These are phyloP conservation scores for Akanthomyces muscarius DNA, from an alignment of 2,329 filamentous ascomycete genomes.

Conservation along the genomic window DNA sequence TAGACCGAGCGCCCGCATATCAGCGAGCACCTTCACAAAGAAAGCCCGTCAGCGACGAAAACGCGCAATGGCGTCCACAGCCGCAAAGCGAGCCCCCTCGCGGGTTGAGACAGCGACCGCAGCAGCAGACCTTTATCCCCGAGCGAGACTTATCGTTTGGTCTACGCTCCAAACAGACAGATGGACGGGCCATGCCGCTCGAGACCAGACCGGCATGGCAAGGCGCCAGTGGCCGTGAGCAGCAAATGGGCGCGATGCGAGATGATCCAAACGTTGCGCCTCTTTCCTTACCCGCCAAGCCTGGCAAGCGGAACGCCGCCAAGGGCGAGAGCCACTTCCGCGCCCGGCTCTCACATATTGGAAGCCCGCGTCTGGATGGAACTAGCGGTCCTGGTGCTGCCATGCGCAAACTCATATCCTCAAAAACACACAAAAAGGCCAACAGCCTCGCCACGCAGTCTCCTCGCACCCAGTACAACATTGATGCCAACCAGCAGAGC, in stretches of 20 bases:
- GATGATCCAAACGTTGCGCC: slow-evolving; percentile 55
- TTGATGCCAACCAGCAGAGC: slow-evolving; percentile 20
- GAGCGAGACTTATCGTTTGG: slow-evolving; percentile 26
- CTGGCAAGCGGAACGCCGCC: slow-evolving; percentile 38
- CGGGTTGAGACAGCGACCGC: neutral
- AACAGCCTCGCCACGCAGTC: slow-evolving; percentile 1
- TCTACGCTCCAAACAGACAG: slow-evolving; percentile 31
- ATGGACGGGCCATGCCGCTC: slow-evolving; percentile 36
- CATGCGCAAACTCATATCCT: slow-evolving; percentile 35
- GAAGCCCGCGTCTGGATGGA: slow-evolving; percentile 10
- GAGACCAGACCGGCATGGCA: slow-evolving; percentile 61
- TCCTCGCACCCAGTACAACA: slow-evolving; percentile 23
- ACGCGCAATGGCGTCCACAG: neutral
- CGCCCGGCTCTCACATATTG: slow-evolving; percentile 10
- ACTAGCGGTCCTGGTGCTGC: slow-evolving; percentile 24
- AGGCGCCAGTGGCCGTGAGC: slow-evolving; percentile 65
- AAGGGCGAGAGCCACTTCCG: slow-evolving; percentile 9
- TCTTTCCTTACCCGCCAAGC: slow-evolving; percentile 52
- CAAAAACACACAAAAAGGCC: slow-evolving; percentile 28
- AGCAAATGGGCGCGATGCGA: slow-evolving; percentile 60
- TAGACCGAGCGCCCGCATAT: neutral
- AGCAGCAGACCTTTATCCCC: slow-evolving; percentile 16
- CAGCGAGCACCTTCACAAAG: neutral
- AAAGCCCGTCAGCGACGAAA: neutral
- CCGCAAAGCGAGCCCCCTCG: too few species aligned